These are phyloP conservation scores for Liriodendron chinense DNA, from an alignment of 164 flowering plant species.

Conservation along the genomic window DNA sequence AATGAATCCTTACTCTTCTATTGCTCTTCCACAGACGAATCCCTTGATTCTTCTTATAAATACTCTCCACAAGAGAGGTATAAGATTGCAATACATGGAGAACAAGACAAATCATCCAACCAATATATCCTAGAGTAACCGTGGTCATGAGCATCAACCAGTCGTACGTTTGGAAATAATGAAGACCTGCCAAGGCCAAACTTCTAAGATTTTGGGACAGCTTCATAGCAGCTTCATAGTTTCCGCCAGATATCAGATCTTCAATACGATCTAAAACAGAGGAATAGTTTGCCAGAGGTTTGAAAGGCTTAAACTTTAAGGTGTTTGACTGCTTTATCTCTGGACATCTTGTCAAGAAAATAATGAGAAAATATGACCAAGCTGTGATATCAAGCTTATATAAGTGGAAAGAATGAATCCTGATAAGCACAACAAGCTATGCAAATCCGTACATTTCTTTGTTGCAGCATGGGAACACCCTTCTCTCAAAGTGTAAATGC, in stretches of 20 bases:
- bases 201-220: slow-evolving; percentile 63
- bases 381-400: background rate
- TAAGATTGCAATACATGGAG: slow-evolving; percentile 87
- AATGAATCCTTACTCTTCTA: slow-evolving; percentile 37
- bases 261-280: slow-evolving; percentile 60
- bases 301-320: slow-evolving; percentile 77
- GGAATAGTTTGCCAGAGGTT: slow-evolving; percentile 56
- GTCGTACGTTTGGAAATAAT: slow-evolving; percentile 96
- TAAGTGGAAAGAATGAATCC: background rate
- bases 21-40: slow-evolving; percentile 19
- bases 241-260: slow-evolving; percentile 42
- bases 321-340: slow-evolving; percentile 75
- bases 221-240: slow-evolving; percentile 62
- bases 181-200: slow-evolving; percentile 80
- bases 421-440: background rate
- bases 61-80: slow-evolving; percentile 47
- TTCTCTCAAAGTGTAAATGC: no score
- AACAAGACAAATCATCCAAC: slow-evolving; percentile 82
- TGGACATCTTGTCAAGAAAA: slow-evolving; percentile 53
- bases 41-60: slow-evolving; percentile 34
- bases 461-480: no score
- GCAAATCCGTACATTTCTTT: no score
- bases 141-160: slow-evolving; percentile 95
- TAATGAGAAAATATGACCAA: background rate
- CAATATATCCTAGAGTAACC: slow-evolving; percentile 86